phyloP scores from a whole-genome alignment of 257 asterid genomes.

The Solanum lycopersicoides region DNA sequence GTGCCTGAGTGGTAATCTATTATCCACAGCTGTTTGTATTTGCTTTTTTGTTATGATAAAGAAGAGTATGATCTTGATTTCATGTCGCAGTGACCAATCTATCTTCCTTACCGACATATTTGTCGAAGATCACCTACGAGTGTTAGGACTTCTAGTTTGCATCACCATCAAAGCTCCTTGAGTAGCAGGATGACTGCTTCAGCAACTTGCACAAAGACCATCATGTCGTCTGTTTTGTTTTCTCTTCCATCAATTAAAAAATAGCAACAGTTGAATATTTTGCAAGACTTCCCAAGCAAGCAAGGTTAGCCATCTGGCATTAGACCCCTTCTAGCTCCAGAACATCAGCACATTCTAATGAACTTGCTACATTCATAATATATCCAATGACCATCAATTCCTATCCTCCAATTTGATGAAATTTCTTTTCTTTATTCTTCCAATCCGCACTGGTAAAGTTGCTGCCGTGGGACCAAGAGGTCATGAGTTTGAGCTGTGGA shows the following conservation, averaged over 20 bases:
- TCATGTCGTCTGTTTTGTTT: neutral
- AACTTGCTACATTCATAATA: neutral
- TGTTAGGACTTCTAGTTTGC: neutral
- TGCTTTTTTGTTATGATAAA: neutral
- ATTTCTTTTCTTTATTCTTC: neutral
- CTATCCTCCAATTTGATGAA: neutral
- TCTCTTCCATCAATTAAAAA: neutral
- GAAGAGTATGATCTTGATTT: neutral
- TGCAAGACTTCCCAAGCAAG: neutral
- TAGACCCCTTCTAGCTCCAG: neutral
- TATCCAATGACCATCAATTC: neutral
- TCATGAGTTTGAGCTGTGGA: too few relatives aligned
- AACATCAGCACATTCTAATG: too few relatives aligned
- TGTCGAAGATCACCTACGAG: neutral
- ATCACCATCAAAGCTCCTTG: neutral
- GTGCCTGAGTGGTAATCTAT: neutral
- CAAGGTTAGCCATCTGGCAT: neutral
- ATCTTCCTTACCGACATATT: neutral
- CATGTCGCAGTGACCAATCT: neutral
- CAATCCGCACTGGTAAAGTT: too few relatives aligned
- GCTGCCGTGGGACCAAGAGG: too few relatives aligned
- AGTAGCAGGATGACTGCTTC: neutral
- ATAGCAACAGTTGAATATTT: neutral
- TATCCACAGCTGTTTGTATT: neutral
- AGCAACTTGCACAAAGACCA: neutral